phyloP scores from a whole-genome alignment of 2,329 filamentous ascomycete genomes.

The Aspergillus luchuensis region DNA sequence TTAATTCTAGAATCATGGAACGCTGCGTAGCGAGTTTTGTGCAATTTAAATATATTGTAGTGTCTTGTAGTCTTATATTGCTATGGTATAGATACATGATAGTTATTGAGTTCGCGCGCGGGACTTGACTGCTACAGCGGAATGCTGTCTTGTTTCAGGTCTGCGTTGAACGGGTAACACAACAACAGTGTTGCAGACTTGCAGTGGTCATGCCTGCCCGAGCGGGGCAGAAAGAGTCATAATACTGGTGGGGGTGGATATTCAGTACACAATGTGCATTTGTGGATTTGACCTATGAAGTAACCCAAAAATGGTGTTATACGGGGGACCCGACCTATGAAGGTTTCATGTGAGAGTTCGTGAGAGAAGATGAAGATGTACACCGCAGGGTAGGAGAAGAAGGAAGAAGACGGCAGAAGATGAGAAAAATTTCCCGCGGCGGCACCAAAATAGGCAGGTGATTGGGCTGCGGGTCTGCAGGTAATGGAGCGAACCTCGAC shows the following conservation, averaged over 20 bases:
- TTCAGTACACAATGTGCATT: neutral
- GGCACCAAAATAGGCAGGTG: neutral
- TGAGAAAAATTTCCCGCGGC: neutral
- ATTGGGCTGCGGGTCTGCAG: conserved; percentile 8
- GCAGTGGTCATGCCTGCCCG: no score
- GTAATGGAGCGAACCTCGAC: neutral
- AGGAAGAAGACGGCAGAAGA: neutral
- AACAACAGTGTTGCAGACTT: no score
- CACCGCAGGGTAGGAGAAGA: neutral
- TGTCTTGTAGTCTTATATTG: no score
- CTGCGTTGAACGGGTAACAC: no score
- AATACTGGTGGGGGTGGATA: no score
- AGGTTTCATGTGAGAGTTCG: neutral
- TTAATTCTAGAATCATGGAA: neutral
- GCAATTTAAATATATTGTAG: no score
- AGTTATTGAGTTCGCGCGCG: no score
- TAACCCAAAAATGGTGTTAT: neutral
- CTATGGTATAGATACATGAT: no score
- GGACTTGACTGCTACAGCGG: no score
- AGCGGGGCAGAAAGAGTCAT: no score
- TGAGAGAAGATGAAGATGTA: neutral
- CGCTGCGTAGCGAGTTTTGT: neutral
- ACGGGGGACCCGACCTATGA: neutral
- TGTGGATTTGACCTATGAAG: neutral
- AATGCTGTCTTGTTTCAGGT: no score